Evolutionary conservation across 225 moss, liverwort and hornwort genomes (phyloP).

Genomic region (Straminergon stramineum): DNA sequence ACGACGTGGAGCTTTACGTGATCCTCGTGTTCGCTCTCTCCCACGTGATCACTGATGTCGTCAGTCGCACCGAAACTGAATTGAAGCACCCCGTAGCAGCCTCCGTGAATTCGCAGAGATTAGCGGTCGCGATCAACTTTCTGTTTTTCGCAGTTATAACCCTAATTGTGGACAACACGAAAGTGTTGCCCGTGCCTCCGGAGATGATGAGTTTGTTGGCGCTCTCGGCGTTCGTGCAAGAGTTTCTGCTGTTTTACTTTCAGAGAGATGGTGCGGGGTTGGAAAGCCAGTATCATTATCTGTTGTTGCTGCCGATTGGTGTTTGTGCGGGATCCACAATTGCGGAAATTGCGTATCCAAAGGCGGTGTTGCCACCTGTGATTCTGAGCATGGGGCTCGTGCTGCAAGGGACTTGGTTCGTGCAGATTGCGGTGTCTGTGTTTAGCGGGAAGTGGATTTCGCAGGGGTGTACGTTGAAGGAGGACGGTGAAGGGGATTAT

Average conservation of each 20-base stretch:
- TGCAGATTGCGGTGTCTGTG: constrained; percentile 70
- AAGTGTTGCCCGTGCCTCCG: constrained; percentile 52
- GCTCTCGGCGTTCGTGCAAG: constrained; percentile 63
- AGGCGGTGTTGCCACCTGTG: constrained; percentile 46
- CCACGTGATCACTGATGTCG: constrained; percentile 52
- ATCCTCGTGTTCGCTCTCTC: constrained; percentile 48
- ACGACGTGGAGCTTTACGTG: constrained; percentile 22
- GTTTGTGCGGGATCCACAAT: constrained; percentile 50
- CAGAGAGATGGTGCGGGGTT: constrained; percentile 36
- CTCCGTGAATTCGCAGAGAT: constrained; percentile 62
- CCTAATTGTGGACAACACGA: constrained; percentile 56
- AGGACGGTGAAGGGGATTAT: constrained; percentile 60
- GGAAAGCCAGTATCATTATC: constrained; percentile 67
- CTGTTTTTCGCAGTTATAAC: constrained; percentile 56
- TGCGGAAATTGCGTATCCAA: constrained; percentile 56
- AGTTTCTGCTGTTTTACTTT: constrained; percentile 71
- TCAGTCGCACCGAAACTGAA: background rate
- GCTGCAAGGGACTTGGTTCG: constrained; percentile 86
- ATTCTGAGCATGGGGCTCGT: constrained; percentile 71
- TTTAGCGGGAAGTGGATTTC: constrained; percentile 61
- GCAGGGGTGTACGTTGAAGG: constrained; percentile 54
- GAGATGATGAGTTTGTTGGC: constrained; percentile 55
- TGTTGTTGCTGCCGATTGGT: constrained; percentile 73
- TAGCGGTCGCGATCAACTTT: constrained; percentile 62
- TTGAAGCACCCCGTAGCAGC: constrained; percentile 50